Base-by-base conservation (phyloP, 1,139 yeast genomes). In the Sugiyamaella grinbergsii region DNA sequence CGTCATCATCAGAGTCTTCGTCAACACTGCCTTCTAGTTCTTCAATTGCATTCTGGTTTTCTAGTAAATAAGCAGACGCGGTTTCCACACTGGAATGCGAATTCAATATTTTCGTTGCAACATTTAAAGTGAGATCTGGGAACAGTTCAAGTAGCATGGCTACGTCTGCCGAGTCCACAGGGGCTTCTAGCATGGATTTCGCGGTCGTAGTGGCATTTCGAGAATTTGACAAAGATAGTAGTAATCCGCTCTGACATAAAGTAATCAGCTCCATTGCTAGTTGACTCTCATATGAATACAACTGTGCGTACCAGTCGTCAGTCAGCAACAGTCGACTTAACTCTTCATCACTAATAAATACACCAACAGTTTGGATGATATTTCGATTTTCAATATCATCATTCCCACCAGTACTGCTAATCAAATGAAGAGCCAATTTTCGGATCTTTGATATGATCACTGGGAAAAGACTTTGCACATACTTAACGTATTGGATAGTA, bases 21-120 rank as follows among this genome's bases (percentile, higher is more conserved):
- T 20, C 13, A 29, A 54, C 59, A 19, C 54, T 33, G 60, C 67
- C 44, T 54, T 53, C 24, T 58, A 52, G 1, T 28, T 39, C 54
- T 5, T 65, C 62, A 0, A 77, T 65, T 6, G 73, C 57, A 1
- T 69, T 74, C 0, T 87, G 84, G 50, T 80, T 72, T 56, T 87
- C 96, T 32, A 89, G 71, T 16, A 90, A 61, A 51, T 73, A 64
- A 55, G 82, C 75, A 0, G 87, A 83, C 0, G 81, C 81, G 19
- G 65, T 60, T 55, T 86, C 94, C 0, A 83, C 81, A 51, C 80
- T 73, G 22, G 75, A 71, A 39, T 75, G 72, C 28, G 76, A 72
- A 19, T 68, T 64, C 28, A 89, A 68, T 1, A 51, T 47, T 20
- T 50, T 42, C 7, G 26, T 29, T 10, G 55, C 55, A 18, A 52